Evolutionary conservation across 78 protist genomes (phyloP).

Genomic region (Dictyostelium brefeldianum): DNA sequence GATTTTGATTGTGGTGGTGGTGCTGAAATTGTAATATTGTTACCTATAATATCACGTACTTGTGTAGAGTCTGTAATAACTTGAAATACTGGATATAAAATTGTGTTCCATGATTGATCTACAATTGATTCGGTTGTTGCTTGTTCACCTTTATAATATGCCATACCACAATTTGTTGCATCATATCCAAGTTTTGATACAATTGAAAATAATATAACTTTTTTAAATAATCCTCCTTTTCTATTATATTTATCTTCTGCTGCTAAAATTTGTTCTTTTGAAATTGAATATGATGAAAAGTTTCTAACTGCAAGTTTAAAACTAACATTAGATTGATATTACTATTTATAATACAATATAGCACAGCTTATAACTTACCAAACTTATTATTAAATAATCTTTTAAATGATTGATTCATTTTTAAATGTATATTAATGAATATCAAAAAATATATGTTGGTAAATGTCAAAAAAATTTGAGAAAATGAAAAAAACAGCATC

Average conservation of each 20-base stretch:
- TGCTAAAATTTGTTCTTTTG: slow-evolving; percentile 36
- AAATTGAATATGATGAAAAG: slow-evolving; percentile 29
- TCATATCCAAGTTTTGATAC: slow-evolving; percentile 35
- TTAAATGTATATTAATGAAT: background rate
- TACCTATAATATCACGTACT: slow-evolving; percentile 6
- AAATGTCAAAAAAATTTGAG: background rate
- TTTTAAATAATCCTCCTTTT: background rate
- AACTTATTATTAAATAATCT: background rate
- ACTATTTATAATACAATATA: background rate
- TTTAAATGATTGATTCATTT: background rate
- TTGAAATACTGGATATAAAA: slow-evolving; percentile 21
- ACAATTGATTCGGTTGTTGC: slow-evolving; percentile 5
- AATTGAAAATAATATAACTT: background rate
- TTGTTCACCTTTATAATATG: slow-evolving; percentile 37
- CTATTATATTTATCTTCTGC: background rate
- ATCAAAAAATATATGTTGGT: background rate
- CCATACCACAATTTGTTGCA: background rate
- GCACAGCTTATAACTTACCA: background rate
- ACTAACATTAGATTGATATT: too few species aligned
- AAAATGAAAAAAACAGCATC: background rate
- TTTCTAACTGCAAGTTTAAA: background rate
- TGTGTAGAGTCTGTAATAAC: background rate
- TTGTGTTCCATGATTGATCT: slow-evolving; percentile 48
- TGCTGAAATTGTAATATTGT: background rate
- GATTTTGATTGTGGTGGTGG: slow-evolving; percentile 58